A percentile compares a stretch with the other conserved stretches of the same genome.
phyloP scores from a whole-genome alignment of 1,284 basidiomycete genomes.

The Heterobasidion parviporum region DNA sequence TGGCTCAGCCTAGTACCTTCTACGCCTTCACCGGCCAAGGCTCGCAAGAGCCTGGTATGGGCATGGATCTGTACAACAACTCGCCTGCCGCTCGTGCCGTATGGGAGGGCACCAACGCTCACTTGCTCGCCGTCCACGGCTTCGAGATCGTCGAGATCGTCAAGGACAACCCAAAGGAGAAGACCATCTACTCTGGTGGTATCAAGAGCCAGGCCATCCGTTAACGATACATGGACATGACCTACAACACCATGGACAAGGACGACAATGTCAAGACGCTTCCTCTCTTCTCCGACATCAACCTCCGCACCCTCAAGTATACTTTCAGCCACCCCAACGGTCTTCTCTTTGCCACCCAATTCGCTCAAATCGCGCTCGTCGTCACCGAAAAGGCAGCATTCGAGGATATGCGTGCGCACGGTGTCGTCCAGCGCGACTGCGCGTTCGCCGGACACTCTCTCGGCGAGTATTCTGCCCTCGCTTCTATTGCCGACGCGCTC shows the following conservation, averaged over 20 bases:
- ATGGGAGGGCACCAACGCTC: conserved; percentile 94
- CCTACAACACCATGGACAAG: conserved; percentile 94
- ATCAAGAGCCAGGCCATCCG: conserved; percentile 98
- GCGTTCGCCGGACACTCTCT: conserved; percentile 97
- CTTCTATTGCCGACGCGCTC: conserved; percentile 93
- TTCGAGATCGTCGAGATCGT: conserved; percentile 99
- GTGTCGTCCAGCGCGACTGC: conserved; percentile 87
- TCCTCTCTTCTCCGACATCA: conserved; percentile 90
- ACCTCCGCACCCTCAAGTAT: conserved; percentile 88
- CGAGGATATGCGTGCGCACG: conserved; percentile 95
- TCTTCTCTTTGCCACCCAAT: conserved; percentile 95
- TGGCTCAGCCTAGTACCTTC: conserved; percentile 86
- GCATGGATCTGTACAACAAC: conserved; percentile 94
- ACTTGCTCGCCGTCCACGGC: conserved; percentile 90
- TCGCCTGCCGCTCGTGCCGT: conserved; percentile 92
- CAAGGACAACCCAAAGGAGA: conserved; percentile 94
- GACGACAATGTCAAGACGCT: conserved; percentile 92
- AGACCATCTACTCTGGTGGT: conserved; percentile 98
- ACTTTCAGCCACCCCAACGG: conserved; percentile 96
- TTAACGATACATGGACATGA: conserved; percentile 98
- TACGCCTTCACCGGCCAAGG: conserved; percentile 99
- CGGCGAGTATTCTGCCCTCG: conserved; percentile 96
- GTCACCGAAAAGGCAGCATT: conserved; percentile 97
- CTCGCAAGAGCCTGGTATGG: conserved; percentile 98
- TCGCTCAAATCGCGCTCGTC: conserved; percentile 96